Evolutionary conservation across 768 basidiomycete genomes (phyloP).

Genomic region (Harrya chromipes): DNA sequence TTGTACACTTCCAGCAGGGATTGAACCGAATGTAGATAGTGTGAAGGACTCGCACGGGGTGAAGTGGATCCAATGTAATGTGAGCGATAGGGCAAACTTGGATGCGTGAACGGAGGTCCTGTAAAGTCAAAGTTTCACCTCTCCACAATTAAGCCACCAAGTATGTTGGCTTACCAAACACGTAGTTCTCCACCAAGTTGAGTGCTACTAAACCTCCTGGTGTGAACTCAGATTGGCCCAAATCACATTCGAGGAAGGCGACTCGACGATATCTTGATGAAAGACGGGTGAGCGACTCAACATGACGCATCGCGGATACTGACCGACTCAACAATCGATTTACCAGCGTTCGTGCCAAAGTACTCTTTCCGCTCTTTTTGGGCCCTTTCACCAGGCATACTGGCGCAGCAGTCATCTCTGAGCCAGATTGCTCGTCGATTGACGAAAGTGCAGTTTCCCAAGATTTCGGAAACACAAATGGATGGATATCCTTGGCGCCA

Average conservation of each 20-base stretch:
- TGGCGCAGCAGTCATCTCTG: constrained; percentile 22
- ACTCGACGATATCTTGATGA: constrained; percentile 82
- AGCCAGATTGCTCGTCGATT: not conserved
- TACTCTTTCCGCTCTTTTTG: constrained; percentile 89
- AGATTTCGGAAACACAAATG: constrained; percentile 35
- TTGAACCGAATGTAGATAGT: constrained; percentile 69
- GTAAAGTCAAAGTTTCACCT: not conserved
- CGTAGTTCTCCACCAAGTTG: constrained; percentile 59
- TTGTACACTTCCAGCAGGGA: constrained; percentile 65
- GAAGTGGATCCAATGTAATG: constrained; percentile 80
- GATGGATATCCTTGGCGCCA: constrained; percentile 29
- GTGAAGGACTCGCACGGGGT: constrained; percentile 70
- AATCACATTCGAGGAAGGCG: constrained; percentile 88
- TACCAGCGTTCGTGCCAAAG: constrained; percentile 69
- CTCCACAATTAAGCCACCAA: not conserved
- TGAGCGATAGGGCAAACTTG: constrained; percentile 60
- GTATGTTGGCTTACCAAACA: constrained; percentile 56
- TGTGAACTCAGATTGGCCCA: constrained; percentile 93
- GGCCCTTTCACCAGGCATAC: constrained; percentile 77
- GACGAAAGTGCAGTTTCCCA: constrained; percentile 33
- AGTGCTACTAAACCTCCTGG: constrained; percentile 83
- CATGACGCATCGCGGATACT: constrained; percentile 9
- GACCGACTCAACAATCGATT: constrained; percentile 66
- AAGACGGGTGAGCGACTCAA: no score
- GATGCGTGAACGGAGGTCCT: constrained; percentile 92